Conservation (phyloP, 176 grass and related monocot species). For the Triticum dicoccoides region DNA sequence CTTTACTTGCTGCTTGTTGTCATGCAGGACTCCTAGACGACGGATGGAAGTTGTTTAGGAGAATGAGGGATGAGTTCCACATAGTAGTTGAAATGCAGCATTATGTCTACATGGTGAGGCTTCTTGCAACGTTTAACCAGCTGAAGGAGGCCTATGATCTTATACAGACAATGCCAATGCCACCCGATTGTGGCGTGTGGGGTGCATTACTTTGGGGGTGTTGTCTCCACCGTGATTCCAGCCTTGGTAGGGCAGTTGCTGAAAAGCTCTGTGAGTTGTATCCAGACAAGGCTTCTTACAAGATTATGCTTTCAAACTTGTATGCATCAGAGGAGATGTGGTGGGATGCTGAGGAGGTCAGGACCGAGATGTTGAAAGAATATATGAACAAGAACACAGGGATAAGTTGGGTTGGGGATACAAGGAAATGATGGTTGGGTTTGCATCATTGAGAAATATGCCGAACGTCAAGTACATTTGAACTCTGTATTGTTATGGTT, state of each 20-base stretch:
- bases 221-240: slow-evolving; percentile 54
- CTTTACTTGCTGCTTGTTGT: slow-evolving; percentile 64
- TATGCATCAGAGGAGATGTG: slow-evolving; percentile 68
- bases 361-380: slow-evolving; percentile 28
- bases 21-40: slow-evolving; percentile 51
- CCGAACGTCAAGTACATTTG: slow-evolving; percentile 2
- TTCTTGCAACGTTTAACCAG: slow-evolving; percentile 53
- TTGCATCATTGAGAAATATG: neutral
- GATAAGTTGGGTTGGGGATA: slow-evolving; percentile 46
- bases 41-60: slow-evolving; percentile 57
- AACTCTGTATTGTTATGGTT: slow-evolving; percentile 17
- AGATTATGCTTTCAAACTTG: slow-evolving; percentile 69
- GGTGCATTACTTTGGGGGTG: slow-evolving; percentile 80
- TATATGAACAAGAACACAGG: slow-evolving; percentile 41
- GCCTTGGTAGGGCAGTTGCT: slow-evolving; percentile 43
- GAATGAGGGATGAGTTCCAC: slow-evolving; percentile 61
- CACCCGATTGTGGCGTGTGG: slow-evolving; percentile 60
- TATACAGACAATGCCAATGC: slow-evolving; percentile 51
- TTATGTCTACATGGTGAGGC: slow-evolving; percentile 73
- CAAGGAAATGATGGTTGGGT: slow-evolving; percentile 12
- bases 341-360: slow-evolving; percentile 52
- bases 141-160: slow-evolving; percentile 66
- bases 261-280: slow-evolving; percentile 47
- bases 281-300: slow-evolving; percentile 64
- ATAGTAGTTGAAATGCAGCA: slow-evolving; percentile 46